These are phyloP conservation scores for Colletotrichum lentis DNA, from an alignment of 2,329 filamentous ascomycete species.

Conservation along the genomic window DNA sequence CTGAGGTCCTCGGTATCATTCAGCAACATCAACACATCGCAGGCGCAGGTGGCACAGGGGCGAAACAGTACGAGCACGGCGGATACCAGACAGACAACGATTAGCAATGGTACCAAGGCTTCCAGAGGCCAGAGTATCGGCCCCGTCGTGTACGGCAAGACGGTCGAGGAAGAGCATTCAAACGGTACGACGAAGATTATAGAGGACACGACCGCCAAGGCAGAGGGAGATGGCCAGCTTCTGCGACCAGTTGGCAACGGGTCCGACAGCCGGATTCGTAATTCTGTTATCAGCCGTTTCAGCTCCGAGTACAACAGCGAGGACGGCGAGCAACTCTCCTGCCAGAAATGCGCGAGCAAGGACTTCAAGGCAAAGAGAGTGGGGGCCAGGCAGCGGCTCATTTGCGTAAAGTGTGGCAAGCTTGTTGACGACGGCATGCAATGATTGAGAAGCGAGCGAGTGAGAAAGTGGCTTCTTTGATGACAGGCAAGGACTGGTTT, in stretches of 20 bases:
- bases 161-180: constrained; percentile 31
- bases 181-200: constrained; percentile 11
- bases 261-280: constrained; percentile 43
- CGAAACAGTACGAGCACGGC: constrained; percentile 32
- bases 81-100: constrained; percentile 18
- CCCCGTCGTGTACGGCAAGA: constrained; percentile 32
- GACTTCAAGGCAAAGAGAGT: constrained; percentile 70
- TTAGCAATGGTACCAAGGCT: constrained; percentile 36
- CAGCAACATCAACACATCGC: constrained; percentile 23
- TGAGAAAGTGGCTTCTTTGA: neutral
- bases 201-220: constrained; percentile 22
- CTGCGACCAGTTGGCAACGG: constrained; percentile 37
- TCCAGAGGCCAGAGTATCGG: constrained; percentile 43
- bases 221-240: constrained; percentile 28
- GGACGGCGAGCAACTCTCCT: constrained; percentile 59
- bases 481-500: neutral
- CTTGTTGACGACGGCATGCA: constrained; percentile 38
- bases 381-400: constrained; percentile 62
- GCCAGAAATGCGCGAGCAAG: constrained; percentile 65
- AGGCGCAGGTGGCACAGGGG: constrained; percentile 15
- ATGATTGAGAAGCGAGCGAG: neutral
- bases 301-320: constrained; percentile 58
- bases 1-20: constrained; percentile 31
- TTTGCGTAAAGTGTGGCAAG: constrained; percentile 66
- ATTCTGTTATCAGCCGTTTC: constrained; percentile 61